phyloP scores from a whole-genome alignment of 441 rosid genomes.

The Erodium texanum region DNA sequence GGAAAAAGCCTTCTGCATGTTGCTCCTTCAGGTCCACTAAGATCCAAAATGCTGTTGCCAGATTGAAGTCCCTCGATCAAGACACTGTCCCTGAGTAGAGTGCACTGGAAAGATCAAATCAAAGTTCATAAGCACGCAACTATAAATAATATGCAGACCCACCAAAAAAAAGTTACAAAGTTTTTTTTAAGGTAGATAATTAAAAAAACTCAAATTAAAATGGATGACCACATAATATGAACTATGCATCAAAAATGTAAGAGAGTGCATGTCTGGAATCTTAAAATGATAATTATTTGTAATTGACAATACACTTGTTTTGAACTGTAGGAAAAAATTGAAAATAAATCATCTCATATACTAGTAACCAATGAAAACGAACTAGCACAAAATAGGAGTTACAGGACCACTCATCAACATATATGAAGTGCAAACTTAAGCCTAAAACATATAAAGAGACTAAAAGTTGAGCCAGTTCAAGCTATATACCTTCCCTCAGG shows the following conservation, averaged over 20 bases:
- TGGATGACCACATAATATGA: not conserved
- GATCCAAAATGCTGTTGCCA: constrained; percentile 22
- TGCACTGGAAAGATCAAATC: constrained; percentile 83
- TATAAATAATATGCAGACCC: constrained; percentile 8
- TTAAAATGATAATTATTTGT: not conserved
- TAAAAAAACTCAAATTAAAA: not conserved
- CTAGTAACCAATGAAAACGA: not conserved
- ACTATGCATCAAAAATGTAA: not conserved
- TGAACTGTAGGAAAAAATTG: not conserved
- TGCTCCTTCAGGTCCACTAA: constrained; percentile 21
- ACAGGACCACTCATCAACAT: constrained; percentile 1
- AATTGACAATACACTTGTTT: not conserved
- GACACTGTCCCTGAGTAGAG: constrained; percentile 86
- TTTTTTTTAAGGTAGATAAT: not conserved
- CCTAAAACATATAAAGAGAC: not conserved
- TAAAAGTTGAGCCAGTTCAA: constrained; percentile 14
- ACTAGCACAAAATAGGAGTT: not conserved
- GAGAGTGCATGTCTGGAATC: not conserved
- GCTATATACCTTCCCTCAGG: constrained; percentile 45
- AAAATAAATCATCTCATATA: not conserved
- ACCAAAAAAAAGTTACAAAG: not conserved
- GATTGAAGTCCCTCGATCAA: constrained; percentile 39
- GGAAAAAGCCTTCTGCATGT: constrained; percentile 20
- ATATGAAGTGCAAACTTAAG: constrained; percentile 2
- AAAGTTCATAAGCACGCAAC: constrained; percentile 62